Base-by-base conservation (phyloP, 2,329 filamentous ascomycete species). In the Aspergillus flavus region DNA sequence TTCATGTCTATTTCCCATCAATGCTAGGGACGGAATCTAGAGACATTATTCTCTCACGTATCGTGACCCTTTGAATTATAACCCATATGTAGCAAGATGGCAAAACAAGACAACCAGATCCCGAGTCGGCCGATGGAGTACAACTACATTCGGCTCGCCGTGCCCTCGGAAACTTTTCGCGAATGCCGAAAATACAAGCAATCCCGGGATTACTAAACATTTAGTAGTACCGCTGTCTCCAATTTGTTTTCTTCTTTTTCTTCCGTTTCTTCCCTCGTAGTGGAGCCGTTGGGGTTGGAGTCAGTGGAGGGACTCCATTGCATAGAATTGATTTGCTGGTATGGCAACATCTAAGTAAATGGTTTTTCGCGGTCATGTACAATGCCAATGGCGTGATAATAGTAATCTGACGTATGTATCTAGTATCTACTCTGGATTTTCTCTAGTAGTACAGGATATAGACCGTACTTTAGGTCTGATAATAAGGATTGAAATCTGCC, bases 201-300 rank as follows among this genome's bases (percentile, higher is more conserved):
- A 46, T 21, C 43, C n/a, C 43, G 10, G n/a, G 3, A 46, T 23
- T 46, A 46, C 11, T 46, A 23, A 21, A 23, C n/a, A 46, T 14
- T 23, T 19, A 16, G 36, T 19, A 41, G 39, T 41, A 19, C 39
- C 39, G 39, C 3, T n/a, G 39, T 41, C 39, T 41, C 39, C 39
- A n/a, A 19, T 41, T 41, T 41, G n/a, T 19, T 41, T 19, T 39
- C 46, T 50, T 48, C 26, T 5, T 46, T 46, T 23, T 46, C n/a
- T 54, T 21, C 52, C 52, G 52, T 34, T 34, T 54, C n/a, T 54
- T 12, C 30, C 28, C 32, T 54, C 30, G 4, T n/a, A 28, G 52
- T 55, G 52, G 52, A 55, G 52, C 34, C 52, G n/a, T 55, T 36
- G 52, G 52, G 19, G 19, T 54, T 54, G 52, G 52, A 39, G 52